These are phyloP conservation scores for Colletotrichum spaethianum DNA, from an alignment of 2,329 filamentous ascomycete genomes.

Conservation along the genomic window DNA sequence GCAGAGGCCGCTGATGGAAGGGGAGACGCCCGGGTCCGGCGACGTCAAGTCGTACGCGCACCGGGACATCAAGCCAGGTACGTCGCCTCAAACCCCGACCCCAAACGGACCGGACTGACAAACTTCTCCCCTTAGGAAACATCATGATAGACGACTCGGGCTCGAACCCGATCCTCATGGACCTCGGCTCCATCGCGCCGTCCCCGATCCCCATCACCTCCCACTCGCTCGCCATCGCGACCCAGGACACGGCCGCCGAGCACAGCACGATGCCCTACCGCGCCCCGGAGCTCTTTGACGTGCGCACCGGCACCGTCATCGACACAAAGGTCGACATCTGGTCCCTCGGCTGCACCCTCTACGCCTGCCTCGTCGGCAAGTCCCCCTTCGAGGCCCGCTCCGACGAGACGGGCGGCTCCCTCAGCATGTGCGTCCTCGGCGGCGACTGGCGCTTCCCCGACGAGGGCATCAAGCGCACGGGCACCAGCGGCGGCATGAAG, in stretches of 20 bases:
- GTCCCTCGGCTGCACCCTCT: constrained; percentile 97
- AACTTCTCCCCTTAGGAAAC: constrained; percentile 71
- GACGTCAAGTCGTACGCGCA: constrained; percentile 88
- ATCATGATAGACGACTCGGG: constrained; percentile 98
- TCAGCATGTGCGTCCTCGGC: constrained; percentile 92
- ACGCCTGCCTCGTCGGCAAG: constrained; percentile 96
- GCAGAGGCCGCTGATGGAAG: constrained; percentile 86
- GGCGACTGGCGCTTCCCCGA: constrained; percentile 98
- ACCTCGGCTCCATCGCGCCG: constrained; percentile 90
- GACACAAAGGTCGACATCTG: constrained; percentile 99
- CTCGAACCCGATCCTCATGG: constrained; percentile 93
- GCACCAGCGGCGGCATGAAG: constrained; percentile 52
- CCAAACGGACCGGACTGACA: constrained; percentile 6
- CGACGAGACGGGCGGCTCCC: constrained; percentile 94
- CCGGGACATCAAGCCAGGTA: constrained; percentile 96
- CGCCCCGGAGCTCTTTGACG: constrained; percentile 97
- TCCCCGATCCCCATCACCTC: constrained; percentile 92
- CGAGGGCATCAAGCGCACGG: constrained; percentile 72
- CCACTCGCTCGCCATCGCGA: constrained; percentile 88
- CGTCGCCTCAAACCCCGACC: constrained; percentile 45
- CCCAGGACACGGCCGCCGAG: constrained; percentile 95
- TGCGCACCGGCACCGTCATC: constrained; percentile 91
- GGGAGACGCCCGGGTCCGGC: constrained; percentile 79
- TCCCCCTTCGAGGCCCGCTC: constrained; percentile 96
- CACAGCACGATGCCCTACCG: constrained; percentile 99